Evolutionary conservation across 805 yeast species (phyloP), one percentile per base, ranked within the genome.

Genomic region (Barnettozyma sucrosica): DNA sequence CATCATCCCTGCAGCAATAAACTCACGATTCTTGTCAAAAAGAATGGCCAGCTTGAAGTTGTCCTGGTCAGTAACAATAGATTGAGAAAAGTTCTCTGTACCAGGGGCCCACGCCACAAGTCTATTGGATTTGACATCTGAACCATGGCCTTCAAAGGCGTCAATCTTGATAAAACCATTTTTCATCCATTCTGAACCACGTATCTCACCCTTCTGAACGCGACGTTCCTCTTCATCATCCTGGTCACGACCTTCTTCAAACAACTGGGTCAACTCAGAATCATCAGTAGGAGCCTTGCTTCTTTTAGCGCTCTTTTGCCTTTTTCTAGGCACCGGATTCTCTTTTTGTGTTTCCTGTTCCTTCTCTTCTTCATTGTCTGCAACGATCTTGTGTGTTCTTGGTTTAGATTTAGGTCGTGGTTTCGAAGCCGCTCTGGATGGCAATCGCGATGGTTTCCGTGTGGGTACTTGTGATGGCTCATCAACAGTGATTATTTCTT

Each of bases 1-100:
- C 48, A 87, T 68, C 56, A 85, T 69, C 4, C 95, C 96, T 26
- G 84, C 79, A 1, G 92, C 95, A 46, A 83, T 76, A 51, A 75
- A 75, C 44, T 79, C 84, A 46, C 75, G 70, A 55, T 81, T 79
- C 48, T 73, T 74, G 55, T 81, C 81, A 53, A 84, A 87, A 41
- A 85, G 67, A 7, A 83, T 75, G 0, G 85, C 82, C 4, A 87
- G 66, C 47, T 76, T 72, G 63, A 79, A 87, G 49, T 76, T 74
- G 49, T 83, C 80, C 44, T 74, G 71, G 2, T 66, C 64, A 25
- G 72, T 70, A 18, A 63, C 57, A 26, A 69, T 62, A 7, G 66
- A 51, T 20, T 72, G 66, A 28, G 74, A 69, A 30, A 68, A 74
- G 20, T 73, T 72, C 13, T 79, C 76, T 20, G 76, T 70, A 30